A percentile compares a stretch with the other conserved stretches of the same genome.
These are phyloP conservation scores for Mariannaea sp. DNA, from an alignment of 2,329 filamentous ascomycete species.

Conservation along the genomic window DNA sequence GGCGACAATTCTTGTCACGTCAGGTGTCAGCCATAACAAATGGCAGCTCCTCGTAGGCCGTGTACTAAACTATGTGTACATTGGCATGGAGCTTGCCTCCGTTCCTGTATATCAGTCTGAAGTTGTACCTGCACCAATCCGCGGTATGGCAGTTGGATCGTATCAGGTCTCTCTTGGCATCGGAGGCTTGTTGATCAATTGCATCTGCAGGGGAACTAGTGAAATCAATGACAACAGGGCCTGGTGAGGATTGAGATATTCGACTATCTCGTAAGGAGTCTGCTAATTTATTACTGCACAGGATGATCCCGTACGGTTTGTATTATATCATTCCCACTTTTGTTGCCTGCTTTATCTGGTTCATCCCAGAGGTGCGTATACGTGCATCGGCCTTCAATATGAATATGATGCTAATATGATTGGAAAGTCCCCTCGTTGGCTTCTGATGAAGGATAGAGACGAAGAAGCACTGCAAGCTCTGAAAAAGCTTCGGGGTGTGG, in stretches of 20 bases:
- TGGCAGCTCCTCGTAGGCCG: constrained; percentile 43
- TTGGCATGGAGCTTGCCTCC: constrained; percentile 46
- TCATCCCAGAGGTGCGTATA: constrained; percentile 24
- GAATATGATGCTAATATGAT: no score
- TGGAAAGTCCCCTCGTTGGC: constrained; percentile 33
- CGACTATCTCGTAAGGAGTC: no score
- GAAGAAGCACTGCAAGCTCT: constrained; percentile 22
- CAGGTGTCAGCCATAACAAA: constrained; percentile 25
- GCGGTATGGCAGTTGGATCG: constrained; percentile 43
- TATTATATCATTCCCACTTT: constrained; percentile 32
- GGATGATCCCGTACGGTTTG: constrained; percentile 26
- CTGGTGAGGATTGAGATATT: constrained; percentile 13
- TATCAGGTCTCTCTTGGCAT: constrained; percentile 41
- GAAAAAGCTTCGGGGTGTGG: no score
- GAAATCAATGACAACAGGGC: constrained; percentile 25
- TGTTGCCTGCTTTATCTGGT: constrained; percentile 20
- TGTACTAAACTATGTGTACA: constrained; percentile 42
- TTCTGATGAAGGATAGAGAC: constrained; percentile 24
- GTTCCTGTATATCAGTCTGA: constrained; percentile 44
- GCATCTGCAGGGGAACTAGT: constrained; percentile 30
- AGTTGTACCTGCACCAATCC: constrained; percentile 38
- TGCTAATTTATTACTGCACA: no score
- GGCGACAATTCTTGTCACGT: constrained; percentile 40
- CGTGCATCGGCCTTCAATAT: no score
- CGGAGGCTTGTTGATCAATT: constrained; percentile 36